Evolutionary conservation across 208 protist genomes (phyloP), one percentile per base, ranked within the genome.

Genomic region (Leishmania amazonensis): DNA sequence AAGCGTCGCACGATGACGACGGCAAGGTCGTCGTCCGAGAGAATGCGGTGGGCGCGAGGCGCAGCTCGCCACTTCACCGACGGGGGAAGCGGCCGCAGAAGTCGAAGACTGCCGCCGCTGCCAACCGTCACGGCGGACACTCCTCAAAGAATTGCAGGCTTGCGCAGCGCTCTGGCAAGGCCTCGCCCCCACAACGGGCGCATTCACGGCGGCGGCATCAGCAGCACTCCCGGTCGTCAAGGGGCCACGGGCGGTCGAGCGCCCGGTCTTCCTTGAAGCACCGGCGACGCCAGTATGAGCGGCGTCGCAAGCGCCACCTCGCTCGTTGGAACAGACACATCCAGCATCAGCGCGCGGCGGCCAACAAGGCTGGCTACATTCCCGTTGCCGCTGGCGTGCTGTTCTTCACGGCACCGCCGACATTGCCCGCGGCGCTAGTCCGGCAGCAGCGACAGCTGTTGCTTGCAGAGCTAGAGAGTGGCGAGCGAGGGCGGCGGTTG

Each of bases 331-430:
- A 57, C 7, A 60, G 71, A 11, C 81, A 53, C 47, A 3, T 85
- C 9, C 76, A 51, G 13, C 71, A 57, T 38, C 75, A 75, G 76
- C 81, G 70, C n/a, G 81, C 77, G 4, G 81, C 76, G 38, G 58
- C 72, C 8, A 77, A 0, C 38, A 77, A 76, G 38, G 81, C 62
- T 8, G 65, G 58, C 42, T 17, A 42, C 75, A 79, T 80, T 0
- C 83, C 83, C n/a, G n/a, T 85, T 15, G 80, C 83, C 9, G 49
- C 79, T 15, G 83, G 72, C 5, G 38, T 35, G n/a, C 78, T 85
- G 31, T 85, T 85, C 78, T 85, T 85, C 53, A 85, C 78, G 0
- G 75, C 74, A 11, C 78, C 77, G 31, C 83, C 83, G 31, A 21
- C 42, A 28, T 40, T 85, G 72, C 83, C 83, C 40, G 3, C 31